These are phyloP conservation scores for Schizosaccharomyces cryophilus DNA, from an alignment of 805 yeast species.

Conservation along the genomic window DNA sequence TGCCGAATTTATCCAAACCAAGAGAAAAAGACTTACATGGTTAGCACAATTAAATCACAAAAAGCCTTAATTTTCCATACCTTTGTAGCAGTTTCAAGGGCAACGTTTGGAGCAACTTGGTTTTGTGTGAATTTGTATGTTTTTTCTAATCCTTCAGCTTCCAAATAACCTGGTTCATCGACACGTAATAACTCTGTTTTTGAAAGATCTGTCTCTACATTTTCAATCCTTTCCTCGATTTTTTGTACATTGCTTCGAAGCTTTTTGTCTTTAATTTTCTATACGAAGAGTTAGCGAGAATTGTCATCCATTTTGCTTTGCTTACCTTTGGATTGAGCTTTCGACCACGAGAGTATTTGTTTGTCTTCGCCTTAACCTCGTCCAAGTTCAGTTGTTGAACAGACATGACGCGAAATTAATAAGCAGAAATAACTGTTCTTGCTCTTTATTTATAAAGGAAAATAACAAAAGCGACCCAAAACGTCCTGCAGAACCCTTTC, in stretches of 20 bases:
- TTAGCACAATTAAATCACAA: not conserved
- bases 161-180: slow-evolving; percentile 67
- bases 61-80: not conserved
- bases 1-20: slow-evolving; percentile 56
- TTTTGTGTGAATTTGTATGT: slow-evolving; percentile 66
- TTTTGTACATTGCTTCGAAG: slow-evolving; percentile 40
- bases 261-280: slow-evolving; percentile 29
- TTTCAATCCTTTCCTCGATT: slow-evolving; percentile 45
- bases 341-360: not conserved
- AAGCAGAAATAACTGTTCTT: not conserved
- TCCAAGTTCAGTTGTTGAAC: not conserved
- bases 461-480: too few relatives aligned
- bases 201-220: slow-evolving; percentile 63
- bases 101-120: slow-evolving; percentile 56
- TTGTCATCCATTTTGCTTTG: not conserved
- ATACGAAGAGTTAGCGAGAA: slow-evolving; percentile 5
- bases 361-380: not conserved
- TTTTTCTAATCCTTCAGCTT: slow-evolving; percentile 87
- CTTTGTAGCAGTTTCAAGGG: slow-evolving; percentile 48
- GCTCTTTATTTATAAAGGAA: too few relatives aligned
- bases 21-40: slow-evolving; percentile 29
- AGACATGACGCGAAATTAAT: not conserved
- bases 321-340: slow-evolving; percentile 1
- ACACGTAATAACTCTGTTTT: slow-evolving; percentile 64
- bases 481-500: not conserved